A percentile compares a stretch with the other conserved stretches of the same genome.
Evolutionary conservation across 2,329 filamentous ascomycete genomes (phyloP).

Genomic region (Calonectria pteridis): DNA sequence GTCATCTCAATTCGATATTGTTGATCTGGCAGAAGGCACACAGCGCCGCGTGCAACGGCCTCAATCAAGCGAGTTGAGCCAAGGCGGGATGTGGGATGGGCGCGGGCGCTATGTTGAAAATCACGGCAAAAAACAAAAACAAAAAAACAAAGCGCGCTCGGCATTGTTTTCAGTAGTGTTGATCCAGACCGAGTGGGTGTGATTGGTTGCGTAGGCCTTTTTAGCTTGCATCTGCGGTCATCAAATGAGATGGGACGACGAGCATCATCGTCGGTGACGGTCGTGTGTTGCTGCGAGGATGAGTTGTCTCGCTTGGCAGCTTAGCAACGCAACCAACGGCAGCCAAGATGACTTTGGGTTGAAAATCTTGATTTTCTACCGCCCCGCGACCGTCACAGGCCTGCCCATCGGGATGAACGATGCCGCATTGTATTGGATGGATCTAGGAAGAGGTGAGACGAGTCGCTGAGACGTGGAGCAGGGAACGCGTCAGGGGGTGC

Average conservation of each 20-base stretch:
- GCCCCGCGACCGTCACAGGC: background rate
- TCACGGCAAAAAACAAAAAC: background rate
- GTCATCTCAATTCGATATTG: slow-evolving; percentile 28
- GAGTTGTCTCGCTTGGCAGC: slow-evolving; percentile 16
- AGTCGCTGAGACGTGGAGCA: slow-evolving; percentile 27
- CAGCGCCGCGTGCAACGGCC: slow-evolving; percentile 3
- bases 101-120: background rate
- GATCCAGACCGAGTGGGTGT: background rate
- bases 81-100: slow-evolving; percentile 9
- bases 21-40: slow-evolving; percentile 32
- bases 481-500: slow-evolving; percentile 40
- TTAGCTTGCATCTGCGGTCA: slow-evolving; percentile 10
- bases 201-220: slow-evolving; percentile 4
- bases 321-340: slow-evolving; percentile 3
- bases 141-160: background rate
- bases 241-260: slow-evolving; percentile 8
- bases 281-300: slow-evolving; percentile 2
- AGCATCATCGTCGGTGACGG: background rate
- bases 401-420: slow-evolving; percentile 11
- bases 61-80: background rate
- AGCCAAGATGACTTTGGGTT: background rate
- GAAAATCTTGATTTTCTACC: slow-evolving; percentile 16
- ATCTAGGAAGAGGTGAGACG: slow-evolving; percentile 15
- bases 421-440: slow-evolving; percentile 12
- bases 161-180: background rate